Evolutionary conservation across 768 basidiomycete species (phyloP).

Genomic region (Pisolithus sp.): DNA sequence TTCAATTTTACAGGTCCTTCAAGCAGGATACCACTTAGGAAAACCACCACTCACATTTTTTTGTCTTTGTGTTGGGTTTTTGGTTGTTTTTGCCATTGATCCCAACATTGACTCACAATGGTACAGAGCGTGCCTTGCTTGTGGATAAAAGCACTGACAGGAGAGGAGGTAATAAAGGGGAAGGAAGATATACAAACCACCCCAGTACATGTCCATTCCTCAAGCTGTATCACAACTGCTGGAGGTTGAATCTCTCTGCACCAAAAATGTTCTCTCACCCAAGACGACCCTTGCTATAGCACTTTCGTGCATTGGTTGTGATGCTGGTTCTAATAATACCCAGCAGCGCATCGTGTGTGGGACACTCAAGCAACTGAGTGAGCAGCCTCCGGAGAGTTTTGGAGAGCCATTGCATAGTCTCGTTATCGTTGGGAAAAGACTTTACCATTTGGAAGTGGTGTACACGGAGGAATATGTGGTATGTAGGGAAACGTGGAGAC

Average conservation of each 20-base stretch:
- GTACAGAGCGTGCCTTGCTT: no score
- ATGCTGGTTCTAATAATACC: conserved; percentile 20
- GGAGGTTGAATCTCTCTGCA: conserved; percentile 52
- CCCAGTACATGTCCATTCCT: conserved; percentile 93
- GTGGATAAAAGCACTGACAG: no score
- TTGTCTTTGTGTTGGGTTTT: no score
- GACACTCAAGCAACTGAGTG: conserved; percentile 65
- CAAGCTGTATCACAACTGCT: conserved; percentile 79
- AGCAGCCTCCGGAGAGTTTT: conserved; percentile 57
- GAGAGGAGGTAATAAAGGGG: no score
- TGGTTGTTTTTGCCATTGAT: no score
- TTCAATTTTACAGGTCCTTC: no score
- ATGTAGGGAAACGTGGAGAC: conserved; percentile 20
- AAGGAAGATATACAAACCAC: no score
- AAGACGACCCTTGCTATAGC: conserved; percentile 64
- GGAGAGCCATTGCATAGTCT: conserved; percentile 89
- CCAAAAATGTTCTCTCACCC: conserved; percentile 45
- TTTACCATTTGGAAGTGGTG: conserved; percentile 90
- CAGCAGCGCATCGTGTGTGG: no score
- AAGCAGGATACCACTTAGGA: no score
- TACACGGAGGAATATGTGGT: conserved; percentile 74
- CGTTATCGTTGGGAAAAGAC: conserved; percentile 81
- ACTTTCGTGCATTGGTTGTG: conserved; percentile 67
- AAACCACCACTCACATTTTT: no score
- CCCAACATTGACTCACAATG: no score